Conservation (phyloP, 2,329 filamentous ascomycete species). For the Stagonosporopsis vannaccii region DNA sequence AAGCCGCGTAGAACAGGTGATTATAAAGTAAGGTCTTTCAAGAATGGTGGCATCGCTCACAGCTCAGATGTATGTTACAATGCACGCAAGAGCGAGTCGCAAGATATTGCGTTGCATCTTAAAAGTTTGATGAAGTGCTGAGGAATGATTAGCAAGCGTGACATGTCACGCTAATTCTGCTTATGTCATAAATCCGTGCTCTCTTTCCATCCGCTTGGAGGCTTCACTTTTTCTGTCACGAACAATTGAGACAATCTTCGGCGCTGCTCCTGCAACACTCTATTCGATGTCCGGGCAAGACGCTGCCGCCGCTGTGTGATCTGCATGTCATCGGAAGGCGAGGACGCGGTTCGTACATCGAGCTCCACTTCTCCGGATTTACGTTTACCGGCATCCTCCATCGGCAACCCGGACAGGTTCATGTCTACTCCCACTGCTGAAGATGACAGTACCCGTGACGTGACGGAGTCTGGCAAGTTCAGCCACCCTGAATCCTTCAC, state of each 20-base stretch:
- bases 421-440: background rate
- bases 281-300: background rate
- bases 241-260: background rate
- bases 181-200: conserved; percentile 1
- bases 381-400: background rate
- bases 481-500: too few species aligned
- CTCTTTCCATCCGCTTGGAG: background rate
- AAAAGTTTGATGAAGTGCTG: background rate
- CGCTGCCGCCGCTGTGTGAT: background rate
- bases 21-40: too few species aligned
- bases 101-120: background rate
- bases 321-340: background rate
- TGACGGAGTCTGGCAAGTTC: background rate
- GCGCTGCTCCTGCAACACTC: background rate
- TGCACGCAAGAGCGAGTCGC: background rate
- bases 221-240: too few species aligned
- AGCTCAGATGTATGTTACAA: background rate
- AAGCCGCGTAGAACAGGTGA: too few species aligned
- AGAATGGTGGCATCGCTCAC: too few species aligned
- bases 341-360: background rate
- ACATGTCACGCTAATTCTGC: background rate
- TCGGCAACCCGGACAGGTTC: background rate
- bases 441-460: background rate
- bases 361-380: background rate
- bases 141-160: background rate